Conservation (phyloP, 2,329 filamentous ascomycete genomes). For the Aspergillus hortae region DNA sequence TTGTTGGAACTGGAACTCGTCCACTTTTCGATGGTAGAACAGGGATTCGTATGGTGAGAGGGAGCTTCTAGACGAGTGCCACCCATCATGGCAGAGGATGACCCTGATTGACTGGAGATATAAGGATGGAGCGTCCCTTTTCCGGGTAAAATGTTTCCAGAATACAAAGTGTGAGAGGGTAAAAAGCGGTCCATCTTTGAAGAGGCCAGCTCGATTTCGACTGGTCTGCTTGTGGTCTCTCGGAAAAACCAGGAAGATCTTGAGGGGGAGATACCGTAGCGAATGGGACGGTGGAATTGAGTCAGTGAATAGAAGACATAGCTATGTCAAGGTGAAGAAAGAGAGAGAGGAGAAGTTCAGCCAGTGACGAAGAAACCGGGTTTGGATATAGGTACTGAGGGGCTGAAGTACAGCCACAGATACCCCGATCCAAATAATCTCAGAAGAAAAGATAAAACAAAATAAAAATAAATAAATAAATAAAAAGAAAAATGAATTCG, state of each 20-base stretch:
- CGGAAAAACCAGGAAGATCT: not conserved
- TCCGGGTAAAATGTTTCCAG: constrained; percentile 21
- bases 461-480: not conserved
- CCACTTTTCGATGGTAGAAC: constrained; percentile 19
- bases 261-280: not conserved
- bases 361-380: constrained; percentile 1
- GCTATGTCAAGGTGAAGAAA: not conserved
- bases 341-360: constrained; percentile 2
- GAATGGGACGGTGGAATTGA: not conserved
- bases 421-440: not conserved
- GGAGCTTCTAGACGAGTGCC: constrained; percentile 10
- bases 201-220: not conserved
- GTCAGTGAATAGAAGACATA: not conserved
- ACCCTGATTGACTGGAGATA: constrained; percentile 17
- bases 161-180: constrained; percentile 14
- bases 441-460: constrained; percentile 1
- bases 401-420: not conserved
- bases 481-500: not conserved
- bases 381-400: constrained; percentile 5
- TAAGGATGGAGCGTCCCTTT: constrained; percentile 17
- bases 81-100: constrained; percentile 10
- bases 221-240: not conserved
- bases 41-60: constrained; percentile 15
- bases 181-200: constrained; percentile 22
- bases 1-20: constrained; percentile 19